Base-by-base conservation (phyloP, 2,329 filamentous ascomycete species). In the Fusarium sp. region DNA sequence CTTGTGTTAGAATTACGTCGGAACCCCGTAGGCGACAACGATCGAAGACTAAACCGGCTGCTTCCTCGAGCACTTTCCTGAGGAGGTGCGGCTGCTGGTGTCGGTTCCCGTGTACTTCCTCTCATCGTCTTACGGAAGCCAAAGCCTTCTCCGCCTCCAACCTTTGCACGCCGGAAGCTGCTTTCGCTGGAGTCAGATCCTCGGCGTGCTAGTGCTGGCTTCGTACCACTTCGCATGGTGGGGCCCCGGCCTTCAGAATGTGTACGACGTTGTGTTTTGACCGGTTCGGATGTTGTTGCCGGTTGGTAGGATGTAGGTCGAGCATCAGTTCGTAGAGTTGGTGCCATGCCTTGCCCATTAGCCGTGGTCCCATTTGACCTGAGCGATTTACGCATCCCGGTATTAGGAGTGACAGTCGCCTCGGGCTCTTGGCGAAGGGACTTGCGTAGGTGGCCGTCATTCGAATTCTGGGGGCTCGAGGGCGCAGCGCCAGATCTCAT, bases 91-190 rank as follows among this genome's bases (percentile, higher is more conserved):
- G 42, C 46, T 12, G 64, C 59, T 20, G 70, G 16, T 15, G 33
- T 33, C n/a, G 47, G 51, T 13, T 77, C 75, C 8, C 64, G 72
- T 41, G 66, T 34, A 41, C 69, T 72, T 30, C 72, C 67, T 62
- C 94, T 86, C 92, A 97, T 92, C 3, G 92, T 93, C 52, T 84
- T 86, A 59, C 90, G 89, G 83, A 97, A 92, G 2, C 82, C 85
- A 54, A 88, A 86, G 1, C 84, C 83, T 42, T 83, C 79, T 40
- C 79, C 79, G 8, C 78, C 76, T 52, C 81, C 76, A 37, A 85
- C 80, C 64, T 86, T 85, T 42, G 83, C 79, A 30, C 92, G 90
- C 74, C 88, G 91, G 81, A 97, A 97, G 76, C 93, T 97, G 79
- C 92, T 97, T 44, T 92, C 90, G 73, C 91, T 93, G 30, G 86